Base-by-base conservation (phyloP, 106 monocot species). In the Dendrobium huoshanense region DNA sequence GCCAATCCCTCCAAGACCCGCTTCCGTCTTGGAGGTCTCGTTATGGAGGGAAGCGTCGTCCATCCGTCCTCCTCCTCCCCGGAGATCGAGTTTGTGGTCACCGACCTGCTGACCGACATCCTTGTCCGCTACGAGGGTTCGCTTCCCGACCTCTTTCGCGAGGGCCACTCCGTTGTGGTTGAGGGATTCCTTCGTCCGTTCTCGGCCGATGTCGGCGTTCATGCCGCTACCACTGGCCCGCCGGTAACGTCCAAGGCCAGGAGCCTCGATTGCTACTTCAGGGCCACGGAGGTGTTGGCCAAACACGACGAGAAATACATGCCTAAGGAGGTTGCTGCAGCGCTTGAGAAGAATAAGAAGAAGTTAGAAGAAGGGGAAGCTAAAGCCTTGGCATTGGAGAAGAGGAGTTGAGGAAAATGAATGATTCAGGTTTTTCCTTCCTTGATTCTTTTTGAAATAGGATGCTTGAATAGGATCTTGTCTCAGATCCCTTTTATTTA, bases 301-400 rank as follows among this genome's bases (percentile, higher is more conserved):
- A 99, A 99, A 93, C 98, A 99, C 33, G 98, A 99, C 29, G 98
- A 99, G 89, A 99, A 99, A 83, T 99, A 99, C 49, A 99, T 99
- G 98, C 98, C 98, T 13, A 87, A 88, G 82, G 98, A 99, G 86
- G 98, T 99, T 7, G 98, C 87, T 8, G 92, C 77, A 20, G 98
- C 98, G 44, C 80, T 99, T 47, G 98, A 95, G 87, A 80, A 91
- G 80, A 99, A 99, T 51, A 95, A 95, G 92, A 95, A 92, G 85
- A 85, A 77, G 67, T 56, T 99, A 49, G 91, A 90, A 55, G 91
- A 87, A 37, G 87, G 73, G 22, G 74, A 65, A 4, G 80, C 83
- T 58, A 77, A 77, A n/a, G 80, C 44, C 22, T 78, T 41, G 7
- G 75, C 61, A 37, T 9, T 45, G 22, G 76, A 76, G 76, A 49